Conservation (phyloP, 2,329 filamentous ascomycete genomes). For the Trichoderma atroviride region DNA sequence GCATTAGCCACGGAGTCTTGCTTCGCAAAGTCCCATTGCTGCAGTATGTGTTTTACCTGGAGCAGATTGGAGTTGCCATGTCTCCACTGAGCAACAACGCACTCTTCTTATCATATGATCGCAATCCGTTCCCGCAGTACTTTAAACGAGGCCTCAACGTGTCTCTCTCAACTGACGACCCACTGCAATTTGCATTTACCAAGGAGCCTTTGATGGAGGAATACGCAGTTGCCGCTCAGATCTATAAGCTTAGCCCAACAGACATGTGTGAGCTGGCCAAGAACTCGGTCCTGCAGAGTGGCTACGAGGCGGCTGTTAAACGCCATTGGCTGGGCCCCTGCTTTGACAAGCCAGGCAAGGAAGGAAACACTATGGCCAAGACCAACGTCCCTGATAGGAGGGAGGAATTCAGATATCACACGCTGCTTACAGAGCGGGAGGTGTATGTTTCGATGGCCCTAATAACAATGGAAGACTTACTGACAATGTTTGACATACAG, state of each 20-base stretch:
- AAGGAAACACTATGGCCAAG: slow-evolving; percentile 90
- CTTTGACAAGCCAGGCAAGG: slow-evolving; percentile 75
- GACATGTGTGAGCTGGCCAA: slow-evolving; percentile 99
- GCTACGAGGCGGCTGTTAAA: slow-evolving; percentile 87
- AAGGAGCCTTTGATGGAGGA: slow-evolving; percentile 98
- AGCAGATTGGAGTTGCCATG: slow-evolving; percentile 99
- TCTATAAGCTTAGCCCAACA: slow-evolving; percentile 94
- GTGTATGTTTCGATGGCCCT: slow-evolving; percentile 57
- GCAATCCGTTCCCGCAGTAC: slow-evolving; percentile 94
- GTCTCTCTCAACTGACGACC: slow-evolving; percentile 93
- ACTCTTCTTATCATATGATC: slow-evolving; percentile 91
- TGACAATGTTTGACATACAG: slow-evolving; percentile 35
- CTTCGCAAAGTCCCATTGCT: slow-evolving; percentile 91
- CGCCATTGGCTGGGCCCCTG: slow-evolving; percentile 85
- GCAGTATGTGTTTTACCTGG: slow-evolving; percentile 98
- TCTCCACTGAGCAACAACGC: slow-evolving; percentile 99
- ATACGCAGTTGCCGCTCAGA: slow-evolving; percentile 96
- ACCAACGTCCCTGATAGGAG: slow-evolving; percentile 94
- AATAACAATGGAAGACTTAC: not conserved
- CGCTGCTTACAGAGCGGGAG: slow-evolving; percentile 76
- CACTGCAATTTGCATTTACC: slow-evolving; percentile 95
- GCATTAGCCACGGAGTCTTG: slow-evolving; percentile 92
- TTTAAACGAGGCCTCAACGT: slow-evolving; percentile 95
- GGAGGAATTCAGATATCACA: slow-evolving; percentile 87
- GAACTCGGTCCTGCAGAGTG: slow-evolving; percentile 92